Evolutionary conservation across 164 flowering plant genomes (phyloP).

Genomic region (Akebia trifoliata): DNA sequence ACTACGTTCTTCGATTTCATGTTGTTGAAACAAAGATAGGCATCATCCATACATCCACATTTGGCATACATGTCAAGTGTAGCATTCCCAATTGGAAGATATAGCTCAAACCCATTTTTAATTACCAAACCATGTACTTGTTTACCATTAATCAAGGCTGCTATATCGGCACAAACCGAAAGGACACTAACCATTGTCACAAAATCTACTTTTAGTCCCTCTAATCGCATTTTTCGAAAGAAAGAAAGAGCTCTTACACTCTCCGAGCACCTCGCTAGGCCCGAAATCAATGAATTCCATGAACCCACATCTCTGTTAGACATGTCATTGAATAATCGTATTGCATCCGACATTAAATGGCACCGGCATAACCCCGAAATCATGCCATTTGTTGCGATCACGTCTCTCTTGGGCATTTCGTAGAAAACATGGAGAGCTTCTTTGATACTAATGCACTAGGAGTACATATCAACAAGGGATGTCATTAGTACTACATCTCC

Average conservation of each 20-base stretch:
- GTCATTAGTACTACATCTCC: slow-evolving; percentile 28
- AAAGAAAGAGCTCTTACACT: slow-evolving; percentile 23
- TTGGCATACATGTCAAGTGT: slow-evolving; percentile 43
- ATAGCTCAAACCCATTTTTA: slow-evolving; percentile 27
- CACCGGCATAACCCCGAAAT: slow-evolving; percentile 28
- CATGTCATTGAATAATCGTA: slow-evolving; percentile 29
- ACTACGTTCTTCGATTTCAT: slow-evolving; percentile 32
- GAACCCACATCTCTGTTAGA: slow-evolving; percentile 29
- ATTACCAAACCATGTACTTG: slow-evolving; percentile 31
- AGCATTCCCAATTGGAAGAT: slow-evolving; percentile 35
- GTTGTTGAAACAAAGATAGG: slow-evolving; percentile 24
- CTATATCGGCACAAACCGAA: slow-evolving; percentile 32
- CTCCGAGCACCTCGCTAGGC: slow-evolving; percentile 19
- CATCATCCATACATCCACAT: slow-evolving; percentile 34
- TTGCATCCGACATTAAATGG: slow-evolving; percentile 22
- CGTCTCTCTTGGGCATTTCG: background rate
- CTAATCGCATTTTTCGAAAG: slow-evolving; percentile 28
- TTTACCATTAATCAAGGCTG: slow-evolving; percentile 25
- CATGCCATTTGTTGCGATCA: slow-evolving; percentile 16
- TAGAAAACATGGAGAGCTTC: slow-evolving; percentile 22
- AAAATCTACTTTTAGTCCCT: slow-evolving; percentile 24
- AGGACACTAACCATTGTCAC: slow-evolving; percentile 32
- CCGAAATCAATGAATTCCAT: slow-evolving; percentile 43
- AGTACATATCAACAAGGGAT: slow-evolving; percentile 38
- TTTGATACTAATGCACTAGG: slow-evolving; percentile 16